Base-by-base conservation (phyloP, 441 rosid species). In the Gossypium schwendimanii region DNA sequence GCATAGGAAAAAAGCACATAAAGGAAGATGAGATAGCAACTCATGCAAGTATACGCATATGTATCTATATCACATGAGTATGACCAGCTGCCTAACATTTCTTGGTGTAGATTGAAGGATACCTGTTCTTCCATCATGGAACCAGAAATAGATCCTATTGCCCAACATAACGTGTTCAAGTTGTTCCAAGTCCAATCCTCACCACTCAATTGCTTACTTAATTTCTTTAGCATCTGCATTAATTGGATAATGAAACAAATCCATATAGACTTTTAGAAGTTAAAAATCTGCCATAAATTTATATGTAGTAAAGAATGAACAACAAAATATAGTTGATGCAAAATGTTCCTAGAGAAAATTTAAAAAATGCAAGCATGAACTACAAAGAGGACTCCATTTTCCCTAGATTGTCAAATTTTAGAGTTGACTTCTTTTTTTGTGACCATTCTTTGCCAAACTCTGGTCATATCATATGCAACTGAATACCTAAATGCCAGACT, bases 151-250 rank as follows among this genome's bases (percentile, higher is more conserved):
- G 99, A 96, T 72, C 99, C 98, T 73, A 96, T 96, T 68, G 98
- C 99, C 99, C 99, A 96, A 85, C 99, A 96, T 66, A 96, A 81
- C 2, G 99, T 96, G 79, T 94, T 96, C 66, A 96, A 73, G 69
- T 96, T 96, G 82, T 96, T 96, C 99, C 98, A 92, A 36, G 91
- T 89, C 98, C 98, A 96, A 80, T 96, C 99, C 84, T 96, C 98
- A 76, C 98, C 97, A 73, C 87, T 92, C 84, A 92, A 77, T 82
- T 94, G 99, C 85, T 96, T 96, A 72, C 89, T 92, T 71, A 96
- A 87, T 81, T 96, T 96, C 88, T 85, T 91, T 75, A 96, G 77
- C 98, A 96, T 96, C 99, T 96, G 75, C 52, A 33, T 61, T 17
- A 28, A 47, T 61, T 4, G 15, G 49, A 26, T 67, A 18, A 53